Base-by-base conservation (phyloP, 192 early-diverging fungal species). In the Diversispora epigaea region DNA sequence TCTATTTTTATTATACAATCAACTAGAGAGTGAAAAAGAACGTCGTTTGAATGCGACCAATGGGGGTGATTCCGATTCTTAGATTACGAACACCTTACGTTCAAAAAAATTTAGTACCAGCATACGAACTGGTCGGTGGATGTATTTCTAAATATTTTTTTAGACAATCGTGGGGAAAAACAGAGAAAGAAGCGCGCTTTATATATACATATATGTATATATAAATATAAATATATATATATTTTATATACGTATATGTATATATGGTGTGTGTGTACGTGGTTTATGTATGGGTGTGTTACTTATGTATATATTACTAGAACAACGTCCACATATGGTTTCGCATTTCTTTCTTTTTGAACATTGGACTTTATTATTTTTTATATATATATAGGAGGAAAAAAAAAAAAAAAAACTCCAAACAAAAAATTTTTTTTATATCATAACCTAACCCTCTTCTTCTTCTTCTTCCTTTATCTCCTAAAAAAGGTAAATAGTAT, bases 21-120 rank as follows among this genome's bases (percentile, higher is more conserved):
- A 94, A 78, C 80, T 99, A 56, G 97, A 98, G 79, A 85, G 79
- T 68, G 96, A 98, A 86, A 92, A 91, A 77, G 89, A 93, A 76
- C 88, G 89, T 77, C 91, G 92, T 71, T 76, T 93, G 44, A 84
- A 79, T 69, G 80, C 82, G 46, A 80, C 61, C 52, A 74, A 60
- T 50, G 70, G 69, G 4, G 71, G 72, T 17, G 72, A 74, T 40
- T 61, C 72, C 9, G 72, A 63, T 50, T 10, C 60, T 17, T 74
- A 74, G 47, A 46, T 32, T 32, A 32, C 25, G 25, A 32, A 32
- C 25, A 32, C 25, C 25, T 32, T 32, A 32, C 2, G 2, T 32
- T 2, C n/a, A n/a, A n/a, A 32, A 32, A 32, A 32, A 43, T 56
- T 71, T 56, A 41, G 43, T 22, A 6, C 14, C 5, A 9, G 4